Evolutionary conservation across 2,329 filamentous ascomycete species (phyloP).

Genomic region (Aotearoamyces nothofagi): DNA sequence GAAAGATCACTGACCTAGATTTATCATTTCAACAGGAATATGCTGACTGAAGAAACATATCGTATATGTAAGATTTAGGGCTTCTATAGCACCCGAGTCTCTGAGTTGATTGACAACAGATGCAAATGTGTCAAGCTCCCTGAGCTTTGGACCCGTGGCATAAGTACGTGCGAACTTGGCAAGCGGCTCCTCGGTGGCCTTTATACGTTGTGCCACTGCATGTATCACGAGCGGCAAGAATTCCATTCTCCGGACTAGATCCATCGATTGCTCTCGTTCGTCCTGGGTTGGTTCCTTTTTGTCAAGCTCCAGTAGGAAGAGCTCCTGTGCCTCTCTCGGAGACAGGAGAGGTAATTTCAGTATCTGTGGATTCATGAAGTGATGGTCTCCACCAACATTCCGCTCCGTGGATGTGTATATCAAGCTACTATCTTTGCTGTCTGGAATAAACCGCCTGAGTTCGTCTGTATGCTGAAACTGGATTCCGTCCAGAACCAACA

Average conservation of each 20-base stretch:
- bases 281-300: slow-evolving; percentile 38
- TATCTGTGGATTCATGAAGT: slow-evolving; percentile 40
- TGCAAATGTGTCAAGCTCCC: slow-evolving; percentile 30
- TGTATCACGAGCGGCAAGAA: slow-evolving; percentile 54
- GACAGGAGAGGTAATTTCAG: slow-evolving; percentile 39
- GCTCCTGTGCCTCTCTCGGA: slow-evolving; percentile 38
- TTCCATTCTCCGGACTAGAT: slow-evolving; percentile 47
- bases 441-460: slow-evolving; percentile 47
- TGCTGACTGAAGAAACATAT: slow-evolving; percentile 50
- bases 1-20: slow-evolving; percentile 23
- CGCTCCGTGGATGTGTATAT: slow-evolving; percentile 55
- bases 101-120: slow-evolving; percentile 33
- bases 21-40: slow-evolving; percentile 50
- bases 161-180: slow-evolving; percentile 44
- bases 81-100: slow-evolving; percentile 30
- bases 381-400: slow-evolving; percentile 36
- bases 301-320: slow-evolving; percentile 47
- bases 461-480: slow-evolving; percentile 40
- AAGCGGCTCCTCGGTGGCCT: slow-evolving; percentile 43
- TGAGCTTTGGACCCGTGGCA: slow-evolving; percentile 36
- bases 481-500: slow-evolving; percentile 52
- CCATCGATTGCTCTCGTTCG: slow-evolving; percentile 39
- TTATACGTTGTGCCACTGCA: slow-evolving; percentile 45
- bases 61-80: slow-evolving; percentile 48
- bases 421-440: slow-evolving; percentile 43